phyloP scores from a whole-genome alignment of 2,329 filamentous ascomycete species.

The Botrytis fragariae region DNA sequence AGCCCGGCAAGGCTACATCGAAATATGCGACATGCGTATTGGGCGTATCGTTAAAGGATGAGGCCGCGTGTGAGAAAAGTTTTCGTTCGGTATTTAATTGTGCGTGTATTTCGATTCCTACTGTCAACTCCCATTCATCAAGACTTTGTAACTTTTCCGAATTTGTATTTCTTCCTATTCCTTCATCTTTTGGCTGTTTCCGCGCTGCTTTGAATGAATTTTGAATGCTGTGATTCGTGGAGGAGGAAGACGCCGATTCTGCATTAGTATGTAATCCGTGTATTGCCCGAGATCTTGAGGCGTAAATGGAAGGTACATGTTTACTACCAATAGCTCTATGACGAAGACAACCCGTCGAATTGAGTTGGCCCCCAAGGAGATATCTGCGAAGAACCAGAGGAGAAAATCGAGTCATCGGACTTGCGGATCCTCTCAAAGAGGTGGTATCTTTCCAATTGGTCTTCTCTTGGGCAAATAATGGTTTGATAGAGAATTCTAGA shows the following conservation, averaged over 20 bases:
- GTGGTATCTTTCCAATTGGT: neutral
- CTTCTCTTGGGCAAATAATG: neutral
- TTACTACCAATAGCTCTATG: conserved; percentile 16
- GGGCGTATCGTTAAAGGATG: conserved; percentile 64
- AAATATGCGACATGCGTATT: conserved; percentile 90
- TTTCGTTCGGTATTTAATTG: conserved; percentile 88
- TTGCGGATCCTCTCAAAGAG: neutral
- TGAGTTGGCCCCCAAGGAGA: conserved; percentile 35
- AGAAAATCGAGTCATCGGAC: conserved; percentile 34
- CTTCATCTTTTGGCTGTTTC: conserved; percentile 70
- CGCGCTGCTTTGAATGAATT: conserved; percentile 51
- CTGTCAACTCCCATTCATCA: conserved; percentile 80
- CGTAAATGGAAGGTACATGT: conserved; percentile 20
- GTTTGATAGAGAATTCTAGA: neutral
- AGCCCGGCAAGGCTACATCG: conserved; percentile 84
- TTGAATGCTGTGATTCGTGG: conserved; percentile 6
- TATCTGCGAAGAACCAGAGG: conserved; percentile 35
- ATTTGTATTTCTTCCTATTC: conserved; percentile 51
- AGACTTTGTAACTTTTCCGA: conserved; percentile 46
- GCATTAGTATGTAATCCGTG: conserved; percentile 23
- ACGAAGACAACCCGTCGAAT: conserved; percentile 32
- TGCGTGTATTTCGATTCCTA: conserved; percentile 96
- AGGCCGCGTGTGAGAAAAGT: conserved; percentile 75
- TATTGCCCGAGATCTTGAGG: conserved; percentile 23
- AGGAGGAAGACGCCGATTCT: conserved; percentile 12